phyloP scores from a whole-genome alignment of 371 early-diverging fungal genomes.

The Cokeromyces recurvatus region DNA sequence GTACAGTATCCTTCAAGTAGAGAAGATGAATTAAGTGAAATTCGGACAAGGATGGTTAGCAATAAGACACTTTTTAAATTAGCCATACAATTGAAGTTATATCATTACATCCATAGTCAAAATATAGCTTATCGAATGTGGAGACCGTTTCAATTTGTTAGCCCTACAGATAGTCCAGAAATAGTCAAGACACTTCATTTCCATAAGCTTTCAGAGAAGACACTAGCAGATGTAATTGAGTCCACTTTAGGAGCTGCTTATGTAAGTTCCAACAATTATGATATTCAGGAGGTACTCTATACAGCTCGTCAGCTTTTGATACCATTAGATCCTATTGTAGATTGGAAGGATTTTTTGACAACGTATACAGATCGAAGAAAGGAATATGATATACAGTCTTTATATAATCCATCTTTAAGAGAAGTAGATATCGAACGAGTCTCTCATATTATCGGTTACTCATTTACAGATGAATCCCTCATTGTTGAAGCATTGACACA shows the following conservation, averaged over 20 bases:
- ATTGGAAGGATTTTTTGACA: too few species aligned
- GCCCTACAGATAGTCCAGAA: constrained; percentile 24
- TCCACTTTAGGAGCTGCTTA: constrained; percentile 83
- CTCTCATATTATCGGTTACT: constrained; percentile 54
- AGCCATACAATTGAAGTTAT: constrained; percentile 51
- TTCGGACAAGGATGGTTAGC: constrained; percentile 64
- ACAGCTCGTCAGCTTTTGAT: constrained; percentile 47
- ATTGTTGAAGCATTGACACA: constrained; percentile 86
- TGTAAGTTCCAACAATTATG: constrained; percentile 42
- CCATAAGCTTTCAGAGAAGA: constrained; percentile 69
- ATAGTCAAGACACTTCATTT: constrained; percentile 13
- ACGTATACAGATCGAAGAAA: too few species aligned
- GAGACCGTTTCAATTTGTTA: constrained; percentile 46
- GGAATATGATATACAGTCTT: constrained; percentile 2
- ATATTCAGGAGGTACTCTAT: constrained; percentile 51
- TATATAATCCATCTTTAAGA: neutral
- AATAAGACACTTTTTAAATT: constrained; percentile 62
- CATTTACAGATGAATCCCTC: constrained; percentile 61
- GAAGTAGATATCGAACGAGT: too few species aligned
- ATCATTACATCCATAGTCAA: constrained; percentile 45
- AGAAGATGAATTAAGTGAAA: constrained; percentile 71
- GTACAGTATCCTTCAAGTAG: constrained; percentile 63
- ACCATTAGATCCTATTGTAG: constrained; percentile 25
- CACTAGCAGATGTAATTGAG: constrained; percentile 85
- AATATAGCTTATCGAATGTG: constrained; percentile 52